Conservation (phyloP, 768 basidiomycete species). For the Tricholomella constricta region DNA sequence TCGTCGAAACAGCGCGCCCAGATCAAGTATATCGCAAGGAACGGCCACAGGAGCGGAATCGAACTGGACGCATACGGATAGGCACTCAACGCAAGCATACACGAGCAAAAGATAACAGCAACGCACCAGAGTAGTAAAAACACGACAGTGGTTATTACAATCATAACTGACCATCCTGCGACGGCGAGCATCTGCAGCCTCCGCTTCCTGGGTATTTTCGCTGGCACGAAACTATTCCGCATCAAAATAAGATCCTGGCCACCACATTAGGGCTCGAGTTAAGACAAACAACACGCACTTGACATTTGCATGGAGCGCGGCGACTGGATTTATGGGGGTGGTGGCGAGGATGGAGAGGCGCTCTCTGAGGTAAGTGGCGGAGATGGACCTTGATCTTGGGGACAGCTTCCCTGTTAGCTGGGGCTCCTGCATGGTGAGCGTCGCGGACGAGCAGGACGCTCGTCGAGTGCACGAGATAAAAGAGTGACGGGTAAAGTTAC, state of each 20-base stretch:
- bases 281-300: constrained; percentile 50
- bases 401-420: constrained; percentile 26
- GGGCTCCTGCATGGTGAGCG: constrained; percentile 10
- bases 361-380: constrained; percentile 63
- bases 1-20: constrained; percentile 81
- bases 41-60: constrained; percentile 85
- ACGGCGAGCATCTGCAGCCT: constrained; percentile 89
- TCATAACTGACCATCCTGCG: constrained; percentile 83
- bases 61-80: constrained; percentile 53
- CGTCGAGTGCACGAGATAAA: not conserved
- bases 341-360: constrained; percentile 60
- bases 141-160: constrained; percentile 61
- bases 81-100: not conserved
- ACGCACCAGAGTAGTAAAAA: constrained; percentile 87
- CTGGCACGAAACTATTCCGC: constrained; percentile 72
- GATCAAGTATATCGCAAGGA: constrained; percentile 71
- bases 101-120: not conserved
- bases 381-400: constrained; percentile 51
- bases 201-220: constrained; percentile 82
- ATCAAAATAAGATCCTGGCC: not conserved
- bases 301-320: constrained; percentile 70
- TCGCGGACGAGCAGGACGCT: constrained; percentile 7
- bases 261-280: not conserved
- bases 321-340: constrained; percentile 64
- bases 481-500: not conserved